phyloP scores from a whole-genome alignment of 257 asterid species.

The Apocynum venetum region DNA sequence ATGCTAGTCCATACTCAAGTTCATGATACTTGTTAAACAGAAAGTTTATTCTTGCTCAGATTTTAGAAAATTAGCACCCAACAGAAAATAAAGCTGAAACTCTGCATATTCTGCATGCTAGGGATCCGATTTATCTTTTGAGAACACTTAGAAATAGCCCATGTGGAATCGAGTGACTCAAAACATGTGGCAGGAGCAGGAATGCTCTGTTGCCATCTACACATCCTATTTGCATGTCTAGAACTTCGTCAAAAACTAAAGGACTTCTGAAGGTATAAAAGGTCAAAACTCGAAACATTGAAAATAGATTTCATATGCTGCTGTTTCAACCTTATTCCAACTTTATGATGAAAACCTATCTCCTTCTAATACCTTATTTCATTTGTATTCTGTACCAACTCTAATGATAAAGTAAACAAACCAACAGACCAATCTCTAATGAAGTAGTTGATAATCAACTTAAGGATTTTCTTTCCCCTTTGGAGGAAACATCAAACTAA shows the following conservation, averaged over 20 bases:
- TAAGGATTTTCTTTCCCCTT: background rate
- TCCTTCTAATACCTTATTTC: background rate
- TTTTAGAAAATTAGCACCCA: background rate
- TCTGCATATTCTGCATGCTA: background rate
- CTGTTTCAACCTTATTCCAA: background rate
- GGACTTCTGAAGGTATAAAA: background rate
- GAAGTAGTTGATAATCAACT: background rate
- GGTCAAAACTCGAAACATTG: background rate
- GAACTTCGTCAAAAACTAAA: background rate
- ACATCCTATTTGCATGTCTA: background rate
- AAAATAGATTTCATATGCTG: background rate
- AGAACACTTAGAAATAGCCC: background rate
- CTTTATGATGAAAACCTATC: background rate
- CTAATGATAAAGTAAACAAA: background rate
- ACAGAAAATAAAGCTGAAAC: background rate
- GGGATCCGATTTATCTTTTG: background rate
- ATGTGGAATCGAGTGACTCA: background rate
- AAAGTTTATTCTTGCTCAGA: background rate
- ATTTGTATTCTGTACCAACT: background rate
- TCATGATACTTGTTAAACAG: background rate
- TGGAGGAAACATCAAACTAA: background rate
- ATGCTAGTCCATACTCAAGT: background rate
- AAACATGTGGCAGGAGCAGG: background rate
- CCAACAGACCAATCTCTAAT: background rate
- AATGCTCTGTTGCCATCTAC: background rate